Evolutionary conservation across 768 basidiomycete genomes (phyloP), one percentile per base, ranked within the genome.

Genomic region (Tricholoma hemisulphureum): DNA sequence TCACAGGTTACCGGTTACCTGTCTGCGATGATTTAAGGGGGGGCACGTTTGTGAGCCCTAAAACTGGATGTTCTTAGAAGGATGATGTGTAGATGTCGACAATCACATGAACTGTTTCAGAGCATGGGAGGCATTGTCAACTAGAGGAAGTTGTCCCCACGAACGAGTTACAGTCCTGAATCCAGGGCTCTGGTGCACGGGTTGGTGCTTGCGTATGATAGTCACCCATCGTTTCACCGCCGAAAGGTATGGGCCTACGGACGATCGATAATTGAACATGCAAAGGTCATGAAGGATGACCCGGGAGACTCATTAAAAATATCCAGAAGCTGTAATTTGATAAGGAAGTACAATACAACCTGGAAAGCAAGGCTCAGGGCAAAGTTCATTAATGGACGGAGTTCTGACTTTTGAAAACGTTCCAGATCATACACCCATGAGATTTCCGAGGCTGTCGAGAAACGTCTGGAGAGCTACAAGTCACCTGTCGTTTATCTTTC

Each of bases 231-330:
- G 37, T 39, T 39, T 39, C n/a, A 16, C 16, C 16, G 18, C 26
- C 16, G 13, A 46, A 24, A 26, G 3, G 45, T 14, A n/a, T 26
- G 16, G 23, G 45, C 23, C 23, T n/a, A 21, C 16, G 21, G 10
- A n/a, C 28, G 52, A 41, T 53, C 23, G 52, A 53, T 14, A 10
- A 13, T 37, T 34, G 35, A 39, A 53, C 26, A 26, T 20, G 23
- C 18, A 37, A 39, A 16, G 35, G 35, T 54, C 53, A 13, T 54
- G 53, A n/a, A 53, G 39, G 7, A 53, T 53, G 53, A 53, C 53
- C 53, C 53, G 23, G 21, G 39, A 21, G 39, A 54, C 53, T 39
- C 53, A n/a, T 18, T 9, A 37, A 23, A 45, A 23, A 45, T 24
- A 4, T 18, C 5, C 6, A 7, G 21, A 14, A 14, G 43, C 23